Evolutionary conservation across 371 early-diverging fungal genomes (phyloP).

Genomic region (Basidiobolus meristosporus): DNA sequence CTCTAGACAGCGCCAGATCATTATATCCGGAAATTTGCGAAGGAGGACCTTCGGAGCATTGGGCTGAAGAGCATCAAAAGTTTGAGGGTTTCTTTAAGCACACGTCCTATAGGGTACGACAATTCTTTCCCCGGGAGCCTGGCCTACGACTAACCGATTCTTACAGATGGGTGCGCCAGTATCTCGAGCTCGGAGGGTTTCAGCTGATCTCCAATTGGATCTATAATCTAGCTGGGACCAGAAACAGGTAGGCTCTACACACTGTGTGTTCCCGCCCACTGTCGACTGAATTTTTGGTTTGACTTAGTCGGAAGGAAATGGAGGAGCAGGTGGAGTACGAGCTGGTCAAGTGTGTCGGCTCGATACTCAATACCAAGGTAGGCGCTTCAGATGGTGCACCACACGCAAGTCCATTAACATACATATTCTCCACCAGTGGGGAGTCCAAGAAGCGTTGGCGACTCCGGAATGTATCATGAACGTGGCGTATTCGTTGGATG

Average conservation of each 20-base stretch:
- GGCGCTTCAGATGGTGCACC: constrained; percentile 1
- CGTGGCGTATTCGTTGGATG: constrained; percentile 53
- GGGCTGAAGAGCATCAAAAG: no score
- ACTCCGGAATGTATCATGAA: constrained; percentile 49
- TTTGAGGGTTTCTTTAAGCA: no score
- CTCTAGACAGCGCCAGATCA: no score
- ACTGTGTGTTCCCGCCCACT: no score
- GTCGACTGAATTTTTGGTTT: no score
- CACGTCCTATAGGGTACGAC: no score
- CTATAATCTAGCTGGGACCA: constrained; percentile 8
- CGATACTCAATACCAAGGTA: constrained; percentile 47
- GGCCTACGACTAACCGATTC: no score
- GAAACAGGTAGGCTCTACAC: neutral
- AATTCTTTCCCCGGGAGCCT: no score
- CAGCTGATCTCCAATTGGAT: constrained; percentile 39
- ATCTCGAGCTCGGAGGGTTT: constrained; percentile 47
- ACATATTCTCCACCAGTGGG: constrained; percentile 41
- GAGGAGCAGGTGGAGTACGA: constrained; percentile 63
- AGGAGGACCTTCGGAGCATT: no score
- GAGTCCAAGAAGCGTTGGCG: constrained; percentile 58
- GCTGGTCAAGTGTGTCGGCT: constrained; percentile 60
- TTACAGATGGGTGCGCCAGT: constrained; percentile 25
- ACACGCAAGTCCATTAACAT: constrained; percentile 1
- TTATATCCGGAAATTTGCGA: no score
- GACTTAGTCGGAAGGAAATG: constrained; percentile 24